Conservation (phyloP, 2,329 filamentous ascomycete genomes). For the Boeremia lycopersici region DNA sequence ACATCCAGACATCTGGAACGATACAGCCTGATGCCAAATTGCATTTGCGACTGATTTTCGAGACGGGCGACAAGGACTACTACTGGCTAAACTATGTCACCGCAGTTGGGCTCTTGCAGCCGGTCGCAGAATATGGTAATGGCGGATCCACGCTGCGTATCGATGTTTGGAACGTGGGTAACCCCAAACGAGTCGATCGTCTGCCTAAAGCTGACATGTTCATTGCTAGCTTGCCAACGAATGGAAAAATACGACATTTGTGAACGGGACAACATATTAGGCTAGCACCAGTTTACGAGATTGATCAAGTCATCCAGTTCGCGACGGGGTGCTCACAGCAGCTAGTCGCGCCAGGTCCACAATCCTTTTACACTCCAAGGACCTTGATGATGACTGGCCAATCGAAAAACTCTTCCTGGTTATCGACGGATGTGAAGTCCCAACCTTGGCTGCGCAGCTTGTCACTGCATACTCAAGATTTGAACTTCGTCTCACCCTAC, state of each 20-base stretch:
- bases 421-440: no score
- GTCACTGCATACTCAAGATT: no score
- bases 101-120: constrained; percentile 12
- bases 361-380: no score
- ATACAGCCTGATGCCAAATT: constrained; percentile 21
- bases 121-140: constrained; percentile 8
- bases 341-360: no score
- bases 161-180: constrained; percentile 22
- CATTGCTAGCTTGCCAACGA: constrained; percentile 4
- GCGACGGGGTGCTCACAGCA: no score
- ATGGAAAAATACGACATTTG: constrained; percentile 11
- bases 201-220: background rate
- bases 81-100: constrained; percentile 17
- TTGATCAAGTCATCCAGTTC: no score
- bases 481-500: no score
- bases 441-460: no score
- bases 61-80: constrained; percentile 15
- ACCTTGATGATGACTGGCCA: no score
- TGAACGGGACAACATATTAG: constrained; percentile 9
- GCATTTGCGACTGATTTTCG: constrained; percentile 10
- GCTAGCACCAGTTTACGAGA: background rate
- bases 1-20: constrained; percentile 35
- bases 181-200: no score
- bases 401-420: no score
- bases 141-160: constrained; percentile 14